Base-by-base conservation (phyloP, 2,329 filamentous ascomycete genomes). In the Amylocarpus encephaloides region DNA sequence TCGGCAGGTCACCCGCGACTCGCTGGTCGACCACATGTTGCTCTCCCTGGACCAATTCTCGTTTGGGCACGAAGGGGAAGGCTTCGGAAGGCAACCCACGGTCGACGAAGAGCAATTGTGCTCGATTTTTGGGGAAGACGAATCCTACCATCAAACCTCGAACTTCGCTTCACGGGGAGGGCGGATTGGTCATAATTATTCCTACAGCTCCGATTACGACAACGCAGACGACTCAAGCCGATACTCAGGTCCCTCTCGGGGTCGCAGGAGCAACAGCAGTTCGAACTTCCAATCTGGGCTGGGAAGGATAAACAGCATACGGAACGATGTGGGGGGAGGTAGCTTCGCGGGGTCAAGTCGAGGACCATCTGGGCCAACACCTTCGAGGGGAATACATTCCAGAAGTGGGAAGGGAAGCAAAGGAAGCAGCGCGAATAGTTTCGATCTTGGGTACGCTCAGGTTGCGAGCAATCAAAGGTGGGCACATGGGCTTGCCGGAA, bases 21-120 rank as follows among this genome's bases (percentile, higher is more conserved):
- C 91, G 33, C 83, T 98, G 59, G 89, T 98, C 52, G 86, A 93
- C 69, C 95, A 96, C 68, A 93, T 98, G 85, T 82, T 97, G 53
- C 76, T 93, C 58, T 95, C 91, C 36, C 83, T 98, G 57, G 92
- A 95, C 69, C 86, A 92, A 68, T 82, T 92, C 64, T 84, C 80
- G 36, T 75, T 79, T 59, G 74, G 68, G 40, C 73, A 77, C 35
- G 59, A 60, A 6, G 54, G 49, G 12, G 58, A 56, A 13, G 54
- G 46, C 30, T 60, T 62, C 57, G 58, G 57, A 13, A 57, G 59
- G 32, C 57, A 60, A 40, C 56, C 58, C 11, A 61, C 55, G 2
- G 51, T 59, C 1, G 59, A 64, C 12, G 62, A 65, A 45, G 58
- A 62, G 44, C 54, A 54, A 22, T 42, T 64, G 19, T 66, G 65